Conservation (phyloP, 139 green algal genomes). For the Closterium sp. region DNA sequence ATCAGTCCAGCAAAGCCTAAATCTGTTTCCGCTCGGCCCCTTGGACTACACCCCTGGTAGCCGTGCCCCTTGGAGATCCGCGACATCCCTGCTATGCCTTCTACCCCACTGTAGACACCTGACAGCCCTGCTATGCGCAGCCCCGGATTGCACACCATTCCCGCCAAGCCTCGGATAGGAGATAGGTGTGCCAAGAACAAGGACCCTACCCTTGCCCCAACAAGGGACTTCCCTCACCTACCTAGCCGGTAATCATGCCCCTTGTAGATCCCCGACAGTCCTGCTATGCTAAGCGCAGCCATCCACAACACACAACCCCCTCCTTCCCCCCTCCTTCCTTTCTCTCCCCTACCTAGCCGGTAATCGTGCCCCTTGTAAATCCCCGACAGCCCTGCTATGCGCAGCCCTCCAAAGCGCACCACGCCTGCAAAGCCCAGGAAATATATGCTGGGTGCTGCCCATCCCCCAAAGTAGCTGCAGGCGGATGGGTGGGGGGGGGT, state of each 20-base stretch:
- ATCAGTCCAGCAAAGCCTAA: too few relatives aligned
- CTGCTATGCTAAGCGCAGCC: constrained; percentile 83
- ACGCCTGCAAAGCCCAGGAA: constrained; percentile 89
- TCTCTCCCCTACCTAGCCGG: constrained; percentile 30
- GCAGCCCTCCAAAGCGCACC: constrained; percentile 85
- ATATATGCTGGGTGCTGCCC: constrained; percentile 92
- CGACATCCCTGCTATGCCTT: constrained; percentile 80
- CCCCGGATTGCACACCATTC: constrained; percentile 85
- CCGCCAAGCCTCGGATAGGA: constrained; percentile 86
- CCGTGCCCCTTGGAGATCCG: constrained; percentile 84
- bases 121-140: constrained; percentile 88
- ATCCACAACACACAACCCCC: constrained; percentile 75
- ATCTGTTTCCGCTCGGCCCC: too few relatives aligned
- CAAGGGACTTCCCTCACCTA: background rate
- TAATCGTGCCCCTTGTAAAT: constrained; percentile 85
- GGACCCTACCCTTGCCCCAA: too few relatives aligned
- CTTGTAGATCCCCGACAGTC: constrained; percentile 92
- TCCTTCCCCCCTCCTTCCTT: background rate
- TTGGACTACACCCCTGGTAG: too few relatives aligned
- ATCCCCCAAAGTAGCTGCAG: constrained; percentile 87
- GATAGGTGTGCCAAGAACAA: too few relatives aligned
- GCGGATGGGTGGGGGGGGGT: too few relatives aligned
- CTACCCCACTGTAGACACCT: constrained; percentile 76
- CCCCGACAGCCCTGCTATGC: constrained; percentile 90
- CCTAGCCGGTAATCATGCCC: constrained; percentile 65